These are phyloP conservation scores for Diaporthe caulivora DNA, from an alignment of 2,329 filamentous ascomycete genomes.

Conservation along the genomic window DNA sequence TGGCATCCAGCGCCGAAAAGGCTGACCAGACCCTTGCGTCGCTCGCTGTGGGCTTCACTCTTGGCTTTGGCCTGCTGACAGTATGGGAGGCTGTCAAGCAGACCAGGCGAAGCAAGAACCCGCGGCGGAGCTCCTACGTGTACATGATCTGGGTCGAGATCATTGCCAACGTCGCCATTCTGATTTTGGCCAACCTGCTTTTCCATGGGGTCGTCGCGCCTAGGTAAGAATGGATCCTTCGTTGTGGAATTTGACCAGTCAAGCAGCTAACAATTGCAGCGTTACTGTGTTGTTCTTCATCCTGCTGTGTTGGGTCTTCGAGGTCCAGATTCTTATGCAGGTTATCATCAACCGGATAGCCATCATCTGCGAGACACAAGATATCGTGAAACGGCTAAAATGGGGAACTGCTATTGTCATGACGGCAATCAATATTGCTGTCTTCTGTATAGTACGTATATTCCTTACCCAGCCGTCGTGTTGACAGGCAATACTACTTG, in stretches of 20 bases:
- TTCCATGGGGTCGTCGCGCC: conserved; percentile 51
- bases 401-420: conserved; percentile 60
- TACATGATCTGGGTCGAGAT: conserved; percentile 61
- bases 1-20: not conserved
- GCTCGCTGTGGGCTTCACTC: conserved; percentile 41
- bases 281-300: conserved; percentile 48
- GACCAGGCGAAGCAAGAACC: conserved; percentile 51
- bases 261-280: not conserved
- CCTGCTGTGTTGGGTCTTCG: conserved; percentile 56
- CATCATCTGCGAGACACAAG: conserved; percentile 58
- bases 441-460: conserved; percentile 31
- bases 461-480: not conserved
- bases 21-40: conserved; percentile 31
- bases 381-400: conserved; percentile 56
- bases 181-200: conserved; percentile 55
- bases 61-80: conserved; percentile 57
- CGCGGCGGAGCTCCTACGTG: conserved; percentile 52
- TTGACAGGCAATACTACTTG: not conserved
- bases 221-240: conserved; percentile 42
- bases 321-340: conserved; percentile 65
- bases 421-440: conserved; percentile 63
- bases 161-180: conserved; percentile 52
- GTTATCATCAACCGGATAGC: conserved; percentile 68
- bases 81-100: conserved; percentile 57
- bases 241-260: not conserved